Evolutionary conservation across 1,284 basidiomycete species (phyloP).

Genomic region (Omphalotus olearius): DNA sequence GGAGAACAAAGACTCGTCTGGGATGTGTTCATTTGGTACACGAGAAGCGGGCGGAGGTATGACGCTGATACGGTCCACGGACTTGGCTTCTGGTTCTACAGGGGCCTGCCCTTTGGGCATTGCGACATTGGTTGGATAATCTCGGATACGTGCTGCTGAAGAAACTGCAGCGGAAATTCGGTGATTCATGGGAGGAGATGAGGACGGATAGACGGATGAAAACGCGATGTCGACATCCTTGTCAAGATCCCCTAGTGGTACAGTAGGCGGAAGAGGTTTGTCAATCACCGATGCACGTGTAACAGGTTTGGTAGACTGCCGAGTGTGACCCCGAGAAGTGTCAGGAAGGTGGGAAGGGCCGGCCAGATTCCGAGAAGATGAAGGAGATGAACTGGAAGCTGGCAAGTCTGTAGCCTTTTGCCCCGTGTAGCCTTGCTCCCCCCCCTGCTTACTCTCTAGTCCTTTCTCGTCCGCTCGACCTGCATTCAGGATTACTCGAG

Average conservation of each 20-base stretch:
- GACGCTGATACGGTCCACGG: constrained; percentile 1
- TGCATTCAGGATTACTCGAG: neutral
- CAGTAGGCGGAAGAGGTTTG: constrained; percentile 9
- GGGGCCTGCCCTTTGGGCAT: neutral
- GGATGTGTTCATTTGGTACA: neutral
- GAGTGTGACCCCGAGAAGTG: neutral
- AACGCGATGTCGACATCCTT: neutral
- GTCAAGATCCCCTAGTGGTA: neutral
- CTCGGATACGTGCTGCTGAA: neutral
- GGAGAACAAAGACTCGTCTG: neutral
- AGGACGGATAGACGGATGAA: neutral
- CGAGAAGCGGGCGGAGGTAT: neutral
- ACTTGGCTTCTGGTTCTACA: constrained; percentile 1
- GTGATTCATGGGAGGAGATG: neutral
- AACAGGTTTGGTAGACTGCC: neutral
- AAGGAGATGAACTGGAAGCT: neutral
- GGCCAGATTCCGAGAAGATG: neutral
- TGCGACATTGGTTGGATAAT: too few species aligned
- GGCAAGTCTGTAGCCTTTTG: neutral
- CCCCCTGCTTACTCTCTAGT: neutral
- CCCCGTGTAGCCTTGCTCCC: neutral
- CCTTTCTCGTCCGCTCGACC: neutral
- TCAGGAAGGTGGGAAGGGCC: neutral
- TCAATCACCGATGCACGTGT: constrained; percentile 1
- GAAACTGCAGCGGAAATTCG: neutral